Conservation (phyloP, 805 yeast species). For the Nakazawaea pomicola region DNA sequence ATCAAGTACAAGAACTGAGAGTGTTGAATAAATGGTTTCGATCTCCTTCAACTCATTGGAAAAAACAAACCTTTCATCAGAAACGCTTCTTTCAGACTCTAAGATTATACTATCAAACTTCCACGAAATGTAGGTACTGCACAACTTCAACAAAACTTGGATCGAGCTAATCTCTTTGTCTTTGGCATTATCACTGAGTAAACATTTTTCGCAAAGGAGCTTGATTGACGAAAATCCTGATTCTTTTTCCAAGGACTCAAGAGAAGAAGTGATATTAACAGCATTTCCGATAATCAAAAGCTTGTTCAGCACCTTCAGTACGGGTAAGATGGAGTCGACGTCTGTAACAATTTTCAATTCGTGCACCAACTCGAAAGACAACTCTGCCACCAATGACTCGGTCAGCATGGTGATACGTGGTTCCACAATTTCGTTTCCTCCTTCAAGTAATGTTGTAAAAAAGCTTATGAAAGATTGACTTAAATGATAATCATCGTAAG, state of each 20-base stretch:
- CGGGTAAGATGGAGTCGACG: not conserved
- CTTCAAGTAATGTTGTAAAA: not conserved
- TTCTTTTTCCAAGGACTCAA: slow-evolving; percentile 14
- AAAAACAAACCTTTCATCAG: slow-evolving; percentile 3
- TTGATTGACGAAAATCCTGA: slow-evolving; percentile 12
- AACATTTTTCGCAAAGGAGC: slow-evolving; percentile 19
- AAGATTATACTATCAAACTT: slow-evolving; percentile 20
- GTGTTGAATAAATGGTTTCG: not conserved
- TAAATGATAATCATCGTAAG: not conserved
- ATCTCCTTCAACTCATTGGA: not conserved
- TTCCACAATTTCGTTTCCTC: slow-evolving; percentile 19
- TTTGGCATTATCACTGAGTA: not conserved
- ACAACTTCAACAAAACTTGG: slow-evolving; percentile 10
- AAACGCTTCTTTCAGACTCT: not conserved
- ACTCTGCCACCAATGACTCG: slow-evolving; percentile 13
- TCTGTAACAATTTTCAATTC: slow-evolving; percentile 6
- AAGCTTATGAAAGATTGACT: not conserved
- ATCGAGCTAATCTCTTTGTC: not conserved
- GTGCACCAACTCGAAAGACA: slow-evolving; percentile 11
- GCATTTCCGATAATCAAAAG: slow-evolving; percentile 15
- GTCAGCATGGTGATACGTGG: slow-evolving; percentile 18
- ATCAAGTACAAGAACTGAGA: not conserved
- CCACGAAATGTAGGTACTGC: slow-evolving; percentile 12
- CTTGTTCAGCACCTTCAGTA: slow-evolving; percentile 15
- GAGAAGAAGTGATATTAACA: slow-evolving; percentile 19